Evolutionary conservation across 2,329 filamentous ascomycete species (phyloP).

Genomic region (Setomelanomma holmii): DNA sequence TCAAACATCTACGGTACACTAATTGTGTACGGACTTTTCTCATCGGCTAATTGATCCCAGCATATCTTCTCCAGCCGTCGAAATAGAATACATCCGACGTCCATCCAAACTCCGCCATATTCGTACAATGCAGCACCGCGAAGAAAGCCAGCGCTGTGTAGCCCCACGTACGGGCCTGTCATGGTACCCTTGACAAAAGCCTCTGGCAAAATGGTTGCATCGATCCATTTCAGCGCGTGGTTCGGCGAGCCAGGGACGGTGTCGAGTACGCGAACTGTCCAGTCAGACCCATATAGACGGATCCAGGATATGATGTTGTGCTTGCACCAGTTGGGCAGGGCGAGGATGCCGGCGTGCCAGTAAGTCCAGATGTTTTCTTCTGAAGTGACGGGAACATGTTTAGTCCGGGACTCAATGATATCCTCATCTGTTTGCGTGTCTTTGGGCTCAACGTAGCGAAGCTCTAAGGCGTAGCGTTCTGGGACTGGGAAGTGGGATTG

Average conservation of each 20-base stretch:
- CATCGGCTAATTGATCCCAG: constrained; percentile 50
- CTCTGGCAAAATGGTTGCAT: constrained; percentile 42
- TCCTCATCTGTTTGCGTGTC: background rate
- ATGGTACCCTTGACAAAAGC: constrained; percentile 54
- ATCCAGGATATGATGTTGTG: constrained; percentile 54
- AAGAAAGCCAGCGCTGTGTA: constrained; percentile 58
- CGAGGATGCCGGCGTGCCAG: constrained; percentile 47
- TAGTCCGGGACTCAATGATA: background rate
- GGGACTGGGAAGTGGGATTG: constrained; percentile 12
- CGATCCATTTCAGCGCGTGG: constrained; percentile 49
- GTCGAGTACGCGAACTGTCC: constrained; percentile 54
- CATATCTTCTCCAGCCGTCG: constrained; percentile 49
- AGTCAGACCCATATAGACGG: constrained; percentile 47
- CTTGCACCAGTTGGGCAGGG: constrained; percentile 50
- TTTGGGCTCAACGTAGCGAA: constrained; percentile 18
- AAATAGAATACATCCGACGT: constrained; percentile 51
- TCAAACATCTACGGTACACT: constrained; percentile 34
- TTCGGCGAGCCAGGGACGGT: constrained; percentile 47
- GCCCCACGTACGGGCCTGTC: constrained; percentile 53
- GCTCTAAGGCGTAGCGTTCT: constrained; percentile 19
- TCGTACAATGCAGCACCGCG: constrained; percentile 51
- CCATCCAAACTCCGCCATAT: constrained; percentile 53
- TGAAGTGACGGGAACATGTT: constrained; percentile 35
- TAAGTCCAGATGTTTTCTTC: constrained; percentile 54
- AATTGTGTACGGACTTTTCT: constrained; percentile 44